Percentiles rank a stretch among this genome's conserved stretches.
phyloP scores from a whole-genome alignment of 208 protist species.

The Naegleria gruberi region DNA sequence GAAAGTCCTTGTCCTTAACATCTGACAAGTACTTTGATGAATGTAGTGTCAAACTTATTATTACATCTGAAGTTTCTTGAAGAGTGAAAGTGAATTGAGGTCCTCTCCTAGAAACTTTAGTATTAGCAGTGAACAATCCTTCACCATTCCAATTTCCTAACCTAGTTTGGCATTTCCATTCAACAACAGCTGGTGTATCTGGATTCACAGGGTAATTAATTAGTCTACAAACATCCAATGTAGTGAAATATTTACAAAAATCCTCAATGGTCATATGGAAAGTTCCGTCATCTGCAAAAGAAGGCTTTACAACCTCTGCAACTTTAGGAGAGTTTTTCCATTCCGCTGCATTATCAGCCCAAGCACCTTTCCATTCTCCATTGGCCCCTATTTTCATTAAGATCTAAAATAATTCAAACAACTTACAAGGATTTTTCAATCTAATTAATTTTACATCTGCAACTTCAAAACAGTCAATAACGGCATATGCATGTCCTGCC shows the following conservation, averaged over 20 bases:
- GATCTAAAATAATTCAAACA: too few relatives aligned
- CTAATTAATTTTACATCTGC: background rate
- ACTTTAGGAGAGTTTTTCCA: constrained; percentile 5
- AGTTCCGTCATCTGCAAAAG: background rate
- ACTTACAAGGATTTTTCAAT: constrained; percentile 40
- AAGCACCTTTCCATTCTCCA: constrained; percentile 40
- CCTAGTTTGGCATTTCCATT: background rate
- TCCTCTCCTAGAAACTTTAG: background rate
- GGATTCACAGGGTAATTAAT: background rate
- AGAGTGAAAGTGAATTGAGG: background rate
- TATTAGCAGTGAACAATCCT: background rate
- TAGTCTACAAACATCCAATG: background rate
- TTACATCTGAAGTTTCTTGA: background rate
- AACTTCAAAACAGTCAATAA: constrained; percentile 26
- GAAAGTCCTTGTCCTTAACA: background rate
- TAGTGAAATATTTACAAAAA: background rate
- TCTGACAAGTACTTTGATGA: background rate
- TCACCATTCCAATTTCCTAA: background rate
- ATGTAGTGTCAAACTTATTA: background rate
- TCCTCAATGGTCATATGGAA: background rate
- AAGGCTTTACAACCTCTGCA: background rate
- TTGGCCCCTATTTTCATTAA: too few relatives aligned
- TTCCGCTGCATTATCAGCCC: constrained; percentile 25
- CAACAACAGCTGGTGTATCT: background rate
- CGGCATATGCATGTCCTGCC: constrained; percentile 34